These are phyloP conservation scores for Scenedesmus sp. DNA, from an alignment of 163 green algal species.

Conservation along the genomic window DNA sequence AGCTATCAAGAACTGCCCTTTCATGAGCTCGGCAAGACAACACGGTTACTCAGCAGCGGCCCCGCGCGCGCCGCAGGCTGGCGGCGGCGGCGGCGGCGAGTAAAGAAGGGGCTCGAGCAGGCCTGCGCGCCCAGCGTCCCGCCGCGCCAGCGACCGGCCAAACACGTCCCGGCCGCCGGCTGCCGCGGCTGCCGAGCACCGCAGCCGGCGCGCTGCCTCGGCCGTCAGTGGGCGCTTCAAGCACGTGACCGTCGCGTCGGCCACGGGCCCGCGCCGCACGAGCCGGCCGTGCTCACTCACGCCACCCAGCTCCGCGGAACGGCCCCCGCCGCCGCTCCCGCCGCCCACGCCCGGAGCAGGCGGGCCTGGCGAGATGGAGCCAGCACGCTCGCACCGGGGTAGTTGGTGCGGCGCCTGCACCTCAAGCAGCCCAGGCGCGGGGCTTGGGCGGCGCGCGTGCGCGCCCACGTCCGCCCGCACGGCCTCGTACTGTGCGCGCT, in stretches of 20 bases:
- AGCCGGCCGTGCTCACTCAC: background rate
- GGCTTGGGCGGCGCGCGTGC: background rate
- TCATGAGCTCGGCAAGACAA: no score
- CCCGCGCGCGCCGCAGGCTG: no score
- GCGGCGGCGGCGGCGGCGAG: no score
- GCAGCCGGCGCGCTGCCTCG: slow-evolving; percentile 16
- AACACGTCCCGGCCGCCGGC: no score
- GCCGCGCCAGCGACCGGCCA: no score
- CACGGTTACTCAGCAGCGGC: no score
- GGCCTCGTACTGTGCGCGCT: slow-evolving; percentile 26
- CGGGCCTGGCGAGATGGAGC: background rate
- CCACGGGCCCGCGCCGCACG: background rate
- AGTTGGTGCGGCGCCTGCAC: slow-evolving; percentile 21
- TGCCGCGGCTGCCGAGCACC: slow-evolving; percentile 30
- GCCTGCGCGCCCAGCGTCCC: no score
- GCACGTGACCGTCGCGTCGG: slow-evolving; percentile 18
- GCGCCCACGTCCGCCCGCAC: slow-evolving; percentile 16
- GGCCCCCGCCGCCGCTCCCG: background rate
- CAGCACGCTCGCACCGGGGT: background rate
- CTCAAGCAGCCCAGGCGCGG: background rate
- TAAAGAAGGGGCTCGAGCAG: no score
- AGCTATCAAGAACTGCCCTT: no score
- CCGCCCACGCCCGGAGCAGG: background rate
- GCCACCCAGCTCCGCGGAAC: background rate
- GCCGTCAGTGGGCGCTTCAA: slow-evolving; percentile 23